Base-by-base conservation (phyloP, 73 alveolate species). In the Tetrahymena elliotti region DNA sequence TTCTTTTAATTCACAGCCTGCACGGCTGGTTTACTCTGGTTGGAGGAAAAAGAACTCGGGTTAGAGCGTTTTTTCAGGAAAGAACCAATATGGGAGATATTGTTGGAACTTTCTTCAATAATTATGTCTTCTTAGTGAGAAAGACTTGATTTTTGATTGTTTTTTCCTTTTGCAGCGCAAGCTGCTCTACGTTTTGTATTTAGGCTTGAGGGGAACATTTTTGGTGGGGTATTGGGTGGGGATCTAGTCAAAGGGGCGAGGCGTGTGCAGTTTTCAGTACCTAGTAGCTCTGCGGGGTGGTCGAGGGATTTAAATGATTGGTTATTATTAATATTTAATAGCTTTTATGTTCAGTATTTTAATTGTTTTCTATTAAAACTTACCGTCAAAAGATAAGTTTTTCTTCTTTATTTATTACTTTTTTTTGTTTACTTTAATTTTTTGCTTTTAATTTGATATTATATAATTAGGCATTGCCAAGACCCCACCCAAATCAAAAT, bases 241-340 rank as follows among this genome's bases (percentile, higher is more conserved):
- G 88, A 68, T 68, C 88, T 68, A 68, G 88, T 68, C 88, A 68
- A 68, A 68, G 88, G 88, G 88, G 88, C 88, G 88, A 36, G 88
- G 37, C 20, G 3, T 22, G 36, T n/a, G 88, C 88, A 68, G 88
- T 68, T 68, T 27, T n/a, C 38, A 36, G 36, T 68, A 27, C 88
- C 88, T 68, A 68, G 82, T 47, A 27, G 36, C 88, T 68, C 88
- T 68, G 88, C 88, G 88, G 88, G 88, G 88, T 68, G 18, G 36
- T 68, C 88, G 34, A 31, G 88, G 36, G 16, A 68, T n/a, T 68
- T 68, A 68, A 68, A 68, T 31, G 88, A 68, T 68, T 68, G 88
- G 88, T 68, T 68, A 68, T 68, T 68, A 68, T 68, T 68, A 68
- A 68, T 68, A 16, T 9, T 27, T 68, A 36, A 68, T 68, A 68